Conservation (phyloP, 192 early-diverging fungal genomes). For the Coemansia sp. region DNA sequence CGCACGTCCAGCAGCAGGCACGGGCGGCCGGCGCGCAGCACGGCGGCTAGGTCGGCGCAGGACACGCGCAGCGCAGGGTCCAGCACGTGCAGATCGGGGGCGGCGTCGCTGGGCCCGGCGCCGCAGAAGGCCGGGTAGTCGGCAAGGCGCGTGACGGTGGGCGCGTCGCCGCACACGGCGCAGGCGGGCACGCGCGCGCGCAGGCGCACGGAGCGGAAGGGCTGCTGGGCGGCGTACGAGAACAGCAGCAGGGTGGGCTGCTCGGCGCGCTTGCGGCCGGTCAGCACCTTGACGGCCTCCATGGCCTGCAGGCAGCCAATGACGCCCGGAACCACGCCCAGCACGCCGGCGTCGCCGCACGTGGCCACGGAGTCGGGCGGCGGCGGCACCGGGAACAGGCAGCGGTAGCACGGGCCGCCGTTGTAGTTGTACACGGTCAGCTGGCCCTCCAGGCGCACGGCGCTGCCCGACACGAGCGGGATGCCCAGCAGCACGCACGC, state of each 20-base stretch:
- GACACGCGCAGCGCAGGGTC: slow-evolving; percentile 49
- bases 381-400: slow-evolving; percentile 90
- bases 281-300: slow-evolving; percentile 82
- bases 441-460: slow-evolving; percentile 89
- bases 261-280: slow-evolving; percentile 56
- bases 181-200: slow-evolving; percentile 67
- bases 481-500: slow-evolving; percentile 79
- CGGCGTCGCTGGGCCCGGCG: slow-evolving; percentile 70
- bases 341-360: slow-evolving; percentile 88
- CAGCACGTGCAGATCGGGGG: slow-evolving; percentile 35
- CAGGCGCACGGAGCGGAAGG: slow-evolving; percentile 78
- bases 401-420: slow-evolving; percentile 92
- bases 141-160: slow-evolving; percentile 74
- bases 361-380: slow-evolving; percentile 82
- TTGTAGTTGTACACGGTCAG: slow-evolving; percentile 91
- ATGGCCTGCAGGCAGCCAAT: slow-evolving; percentile 91
- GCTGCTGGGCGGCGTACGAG: slow-evolving; percentile 63
- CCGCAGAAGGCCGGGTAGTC: slow-evolving; percentile 95
- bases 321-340: slow-evolving; percentile 91
- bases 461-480: slow-evolving; percentile 85
- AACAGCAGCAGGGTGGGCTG: slow-evolving; percentile 73
- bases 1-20: slow-evolving; percentile 90
- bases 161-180: slow-evolving; percentile 79
- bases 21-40: slow-evolving; percentile 13
- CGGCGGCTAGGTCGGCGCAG: slow-evolving; percentile 51